Percentiles rank a stretch among this genome's conserved stretches.
Conservation (phyloP, 441 rosid species). For the Euphorbia celastroides region DNA sequence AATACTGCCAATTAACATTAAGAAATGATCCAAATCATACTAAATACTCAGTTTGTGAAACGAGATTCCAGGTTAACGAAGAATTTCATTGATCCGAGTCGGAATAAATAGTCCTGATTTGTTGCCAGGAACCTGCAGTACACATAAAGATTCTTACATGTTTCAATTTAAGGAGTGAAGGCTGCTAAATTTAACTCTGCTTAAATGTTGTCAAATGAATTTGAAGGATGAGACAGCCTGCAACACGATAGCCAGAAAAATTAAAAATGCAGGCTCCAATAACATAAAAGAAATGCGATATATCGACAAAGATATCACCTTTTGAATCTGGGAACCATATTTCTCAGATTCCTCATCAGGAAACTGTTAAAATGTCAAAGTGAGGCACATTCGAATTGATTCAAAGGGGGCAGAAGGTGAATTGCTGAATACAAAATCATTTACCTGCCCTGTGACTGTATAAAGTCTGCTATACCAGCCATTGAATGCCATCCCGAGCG, state of each 20-base stretch:
- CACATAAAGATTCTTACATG: neutral
- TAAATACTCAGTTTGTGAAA: too few species aligned
- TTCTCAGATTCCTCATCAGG: constrained; percentile 57
- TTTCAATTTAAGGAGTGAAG: neutral
- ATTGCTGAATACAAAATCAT: neutral
- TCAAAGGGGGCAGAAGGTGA: neutral
- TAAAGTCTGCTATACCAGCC: constrained; percentile 94
- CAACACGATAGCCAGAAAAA: constrained; percentile 7
- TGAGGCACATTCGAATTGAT: neutral
- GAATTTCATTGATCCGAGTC: too few species aligned
- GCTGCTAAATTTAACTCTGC: neutral
- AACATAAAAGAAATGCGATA: neutral
- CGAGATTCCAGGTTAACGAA: too few species aligned
- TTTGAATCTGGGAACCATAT: constrained; percentile 53
- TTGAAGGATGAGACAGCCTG: constrained; percentile 78
- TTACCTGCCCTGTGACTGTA: constrained; percentile 87
- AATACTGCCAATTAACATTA: too few species aligned
- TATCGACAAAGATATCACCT: constrained; percentile 35
- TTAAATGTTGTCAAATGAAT: constrained; percentile 40
- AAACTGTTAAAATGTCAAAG: constrained; percentile 35
- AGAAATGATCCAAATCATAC: too few species aligned
- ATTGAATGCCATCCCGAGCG: constrained; percentile 80
- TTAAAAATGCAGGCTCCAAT: neutral
- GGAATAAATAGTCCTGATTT: too few species aligned
- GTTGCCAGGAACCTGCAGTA: too few species aligned